Evolutionary conservation across 2,329 filamentous ascomycete genomes (phyloP).

Genomic region (Botrytis galanthina): DNA sequence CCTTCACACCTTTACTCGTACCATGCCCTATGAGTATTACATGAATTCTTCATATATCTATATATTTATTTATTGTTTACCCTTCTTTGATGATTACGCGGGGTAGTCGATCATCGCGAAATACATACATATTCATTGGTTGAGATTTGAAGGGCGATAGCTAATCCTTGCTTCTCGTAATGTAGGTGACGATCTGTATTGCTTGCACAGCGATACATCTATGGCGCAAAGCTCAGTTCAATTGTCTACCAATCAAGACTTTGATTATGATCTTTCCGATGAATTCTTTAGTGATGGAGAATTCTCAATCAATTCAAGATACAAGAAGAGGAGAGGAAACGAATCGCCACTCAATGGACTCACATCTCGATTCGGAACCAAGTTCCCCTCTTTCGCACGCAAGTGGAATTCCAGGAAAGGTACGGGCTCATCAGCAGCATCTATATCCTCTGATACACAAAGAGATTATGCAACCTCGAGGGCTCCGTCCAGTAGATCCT

Average conservation of each 20-base stretch:
- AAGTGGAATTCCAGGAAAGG: conserved; percentile 52
- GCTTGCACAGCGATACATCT: conserved; percentile 51
- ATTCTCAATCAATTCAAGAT: conserved; percentile 46
- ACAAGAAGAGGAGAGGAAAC: conserved; percentile 57
- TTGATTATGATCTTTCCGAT: conserved; percentile 61
- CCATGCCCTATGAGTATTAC: not conserved
- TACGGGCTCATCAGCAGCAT: conserved; percentile 32
- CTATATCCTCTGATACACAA: conserved; percentile 29
- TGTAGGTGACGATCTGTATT: conserved; percentile 59
- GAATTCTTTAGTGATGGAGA: conserved; percentile 67
- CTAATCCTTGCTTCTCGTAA: conserved; percentile 26
- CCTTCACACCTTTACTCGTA: not conserved
- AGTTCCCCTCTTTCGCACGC: conserved; percentile 53
- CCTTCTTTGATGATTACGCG: conserved; percentile 13
- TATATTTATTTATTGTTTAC: not conserved
- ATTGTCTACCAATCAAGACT: conserved; percentile 46
- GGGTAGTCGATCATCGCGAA: conserved; percentile 17
- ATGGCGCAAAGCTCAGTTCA: conserved; percentile 38
- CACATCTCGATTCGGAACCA: conserved; percentile 63
- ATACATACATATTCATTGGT: not conserved
- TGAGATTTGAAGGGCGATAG: conserved; percentile 3
- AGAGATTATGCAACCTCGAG: conserved; percentile 46
- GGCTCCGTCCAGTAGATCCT: conserved; percentile 72
- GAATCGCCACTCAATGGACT: conserved; percentile 62
- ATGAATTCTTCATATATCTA: conserved; percentile 21